phyloP scores from a whole-genome alignment of 2,329 filamentous ascomycete genomes.

The Amesomyces nigricolor region DNA sequence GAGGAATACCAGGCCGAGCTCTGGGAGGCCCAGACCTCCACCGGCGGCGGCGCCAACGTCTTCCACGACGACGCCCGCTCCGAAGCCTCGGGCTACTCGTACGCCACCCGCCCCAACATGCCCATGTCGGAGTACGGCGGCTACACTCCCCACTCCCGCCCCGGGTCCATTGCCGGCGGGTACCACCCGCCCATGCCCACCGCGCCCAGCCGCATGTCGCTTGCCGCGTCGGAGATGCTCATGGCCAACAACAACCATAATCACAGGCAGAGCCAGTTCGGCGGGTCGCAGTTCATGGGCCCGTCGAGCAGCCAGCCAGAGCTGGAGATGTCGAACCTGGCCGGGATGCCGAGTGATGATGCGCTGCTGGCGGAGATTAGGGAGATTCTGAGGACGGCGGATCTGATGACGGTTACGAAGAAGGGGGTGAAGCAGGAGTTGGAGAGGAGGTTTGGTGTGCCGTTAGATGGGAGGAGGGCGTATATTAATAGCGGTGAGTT shows the following conservation, averaged over 20 bases:
- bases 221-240: conserved; percentile 65
- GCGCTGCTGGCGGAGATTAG: conserved; percentile 88
- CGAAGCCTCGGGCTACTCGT: conserved; percentile 89
- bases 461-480: conserved; percentile 77
- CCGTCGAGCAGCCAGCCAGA: conserved; percentile 52
- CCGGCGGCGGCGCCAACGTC: background rate
- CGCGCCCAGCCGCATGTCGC: conserved; percentile 61
- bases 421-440: conserved; percentile 95
- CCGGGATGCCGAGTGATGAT: conserved; percentile 78
- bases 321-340: conserved; percentile 69
- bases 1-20: conserved; percentile 98
- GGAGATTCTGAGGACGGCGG: conserved; percentile 83
- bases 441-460: conserved; percentile 82
- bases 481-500: conserved; percentile 89
- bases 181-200: conserved; percentile 43
- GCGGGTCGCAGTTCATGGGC: conserved; percentile 52
- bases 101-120: conserved; percentile 71
- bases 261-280: conserved; percentile 37
- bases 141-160: conserved; percentile 46
- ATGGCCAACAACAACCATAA: conserved; percentile 31
- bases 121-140: conserved; percentile 63
- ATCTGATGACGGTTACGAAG: conserved; percentile 97
- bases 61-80: conserved; percentile 75
- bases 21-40: conserved; percentile 78
- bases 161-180: conserved; percentile 47